Evolutionary conservation across 2,329 filamentous ascomycete genomes (phyloP).

Genomic region (Aspergillus melleus): DNA sequence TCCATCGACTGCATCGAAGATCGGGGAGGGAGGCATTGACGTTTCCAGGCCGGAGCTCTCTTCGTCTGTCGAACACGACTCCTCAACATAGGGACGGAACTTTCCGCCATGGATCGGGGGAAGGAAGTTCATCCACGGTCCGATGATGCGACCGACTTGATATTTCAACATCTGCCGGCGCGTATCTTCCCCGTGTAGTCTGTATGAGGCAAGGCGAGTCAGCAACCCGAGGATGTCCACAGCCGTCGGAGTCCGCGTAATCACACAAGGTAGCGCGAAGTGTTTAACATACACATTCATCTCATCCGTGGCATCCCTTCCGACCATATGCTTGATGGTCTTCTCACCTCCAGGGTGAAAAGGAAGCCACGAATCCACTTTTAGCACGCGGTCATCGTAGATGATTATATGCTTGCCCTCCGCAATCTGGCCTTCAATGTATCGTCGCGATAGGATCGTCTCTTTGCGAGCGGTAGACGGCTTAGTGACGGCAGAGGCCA

Average conservation of each 20-base stretch:
- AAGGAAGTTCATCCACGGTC: conserved; percentile 81
- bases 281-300: conserved; percentile 72
- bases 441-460: conserved; percentile 57
- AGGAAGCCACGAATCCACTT: conserved; percentile 81
- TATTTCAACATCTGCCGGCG: conserved; percentile 75
- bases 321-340: conserved; percentile 89
- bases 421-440: conserved; percentile 81
- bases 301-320: conserved; percentile 91
- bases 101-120: conserved; percentile 89
- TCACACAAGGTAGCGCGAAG: background rate
- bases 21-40: conserved; percentile 58
- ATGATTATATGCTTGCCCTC: conserved; percentile 79
- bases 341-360: conserved; percentile 93
- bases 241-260: background rate
- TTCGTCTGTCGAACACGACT: conserved; percentile 43
- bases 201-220: conserved; percentile 38
- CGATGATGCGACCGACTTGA: conserved; percentile 78
- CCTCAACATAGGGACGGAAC: conserved; percentile 60
- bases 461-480: conserved; percentile 41
- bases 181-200: conserved; percentile 79
- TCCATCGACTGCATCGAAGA: conserved; percentile 57
- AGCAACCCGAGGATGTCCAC: conserved; percentile 12
- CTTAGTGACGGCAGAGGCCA: conserved; percentile 1
- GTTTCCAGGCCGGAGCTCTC: conserved; percentile 53
- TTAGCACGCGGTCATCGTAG: conserved; percentile 76